Evolutionary conservation across 352 stramenopile genomes (phyloP).

Genomic region (Globisporangium okanoganense): DNA sequence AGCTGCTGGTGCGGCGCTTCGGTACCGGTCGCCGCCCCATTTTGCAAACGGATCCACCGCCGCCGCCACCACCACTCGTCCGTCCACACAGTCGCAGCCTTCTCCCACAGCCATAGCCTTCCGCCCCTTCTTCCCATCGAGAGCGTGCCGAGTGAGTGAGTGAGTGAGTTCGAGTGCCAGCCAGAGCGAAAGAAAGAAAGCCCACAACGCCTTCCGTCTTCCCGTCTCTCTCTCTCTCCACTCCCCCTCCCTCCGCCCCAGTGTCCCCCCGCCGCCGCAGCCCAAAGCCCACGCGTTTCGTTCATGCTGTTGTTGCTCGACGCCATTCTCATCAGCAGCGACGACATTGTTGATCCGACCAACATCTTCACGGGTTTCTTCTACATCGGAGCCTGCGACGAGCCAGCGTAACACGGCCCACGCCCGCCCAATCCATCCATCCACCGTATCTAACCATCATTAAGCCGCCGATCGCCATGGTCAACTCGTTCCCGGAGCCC

Average conservation of each 20-base stretch:
- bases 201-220: constrained; percentile 5
- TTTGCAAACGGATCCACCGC: constrained; percentile 8
- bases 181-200: constrained; percentile 18
- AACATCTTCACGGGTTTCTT: constrained; percentile 90
- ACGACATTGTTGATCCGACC: constrained; percentile 87
- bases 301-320: constrained; percentile 83
- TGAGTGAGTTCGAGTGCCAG: constrained; percentile 12
- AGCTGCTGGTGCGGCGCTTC: background rate
- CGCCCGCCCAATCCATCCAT: background rate
- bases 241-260: background rate
- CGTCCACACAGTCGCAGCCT: background rate
- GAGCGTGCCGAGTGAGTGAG: background rate
- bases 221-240: constrained; percentile 1
- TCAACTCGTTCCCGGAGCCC: constrained; percentile 58
- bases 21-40: background rate
- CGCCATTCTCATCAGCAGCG: constrained; percentile 62
- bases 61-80: constrained; percentile 1
- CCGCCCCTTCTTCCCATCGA: background rate
- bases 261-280: constrained; percentile 2
- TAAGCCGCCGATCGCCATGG: constrained; percentile 28
- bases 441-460: background rate
- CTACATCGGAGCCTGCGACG: constrained; percentile 88
- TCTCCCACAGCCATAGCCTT: background rate
- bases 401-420: constrained; percentile 73
- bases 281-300: constrained; percentile 17